Base-by-base conservation (phyloP, 2,329 filamentous ascomycete species). In the Huntiella bhutanensis region DNA sequence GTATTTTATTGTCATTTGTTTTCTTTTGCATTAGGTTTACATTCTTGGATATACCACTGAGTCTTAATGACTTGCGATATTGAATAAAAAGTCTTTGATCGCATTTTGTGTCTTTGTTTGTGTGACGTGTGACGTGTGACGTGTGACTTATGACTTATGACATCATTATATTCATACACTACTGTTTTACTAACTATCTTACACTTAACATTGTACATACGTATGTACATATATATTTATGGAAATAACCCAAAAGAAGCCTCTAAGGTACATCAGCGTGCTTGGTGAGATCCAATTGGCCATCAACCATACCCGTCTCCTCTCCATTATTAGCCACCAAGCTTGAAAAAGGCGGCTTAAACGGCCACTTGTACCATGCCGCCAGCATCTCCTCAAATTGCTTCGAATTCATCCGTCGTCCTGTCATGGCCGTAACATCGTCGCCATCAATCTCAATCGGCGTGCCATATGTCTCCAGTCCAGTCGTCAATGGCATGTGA, bases 351-450 rank as follows among this genome's bases (percentile, higher is more conserved):
- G 56, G 53, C 1, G 75, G 75, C 2, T 61, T 59, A 52, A 81
- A 82, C 0, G 77, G 77, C 79, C 79, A 84, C 43, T 68, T 61
- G 58, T 73, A 65, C 67, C 74, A 83, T 0, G 69, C 68, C 52
- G 71, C 64, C 4, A 76, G 51, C 12, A 83, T 59, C 50, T 79
- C 72, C 13, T 64, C 56, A 57, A 75, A 65, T 63, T 81, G 75
- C 11, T 56, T 54, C 52, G 64, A 57, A 38, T 69, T 74, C 48
- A 82, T 52, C 19, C 59, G 56, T 4, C 76, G 60, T 4, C 68
- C 61, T 0, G 58, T 56, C 33, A 79, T 45, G 46, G 64, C 59
- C 2, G 62, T 62, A 10, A 61, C 52, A 3, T 64, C 64, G 4
- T 16, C 22, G 46, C 58, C 55, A 6, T 55, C 35, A 16, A 50